These are phyloP conservation scores for Ettlia oleoabundans DNA, from an alignment of 139 green algal genomes.

Conservation along the genomic window DNA sequence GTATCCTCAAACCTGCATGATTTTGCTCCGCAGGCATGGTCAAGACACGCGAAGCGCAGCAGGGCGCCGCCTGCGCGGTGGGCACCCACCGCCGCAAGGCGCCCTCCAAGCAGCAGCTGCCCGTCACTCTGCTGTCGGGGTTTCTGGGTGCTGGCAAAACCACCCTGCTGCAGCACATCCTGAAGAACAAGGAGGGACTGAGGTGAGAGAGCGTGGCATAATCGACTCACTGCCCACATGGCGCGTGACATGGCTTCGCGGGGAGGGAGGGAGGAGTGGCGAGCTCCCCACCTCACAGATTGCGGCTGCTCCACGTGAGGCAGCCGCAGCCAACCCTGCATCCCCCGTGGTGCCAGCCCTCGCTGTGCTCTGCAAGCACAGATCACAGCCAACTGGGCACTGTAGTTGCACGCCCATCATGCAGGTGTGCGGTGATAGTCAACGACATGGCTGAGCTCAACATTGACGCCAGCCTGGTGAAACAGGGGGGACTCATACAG, in stretches of 20 bases:
- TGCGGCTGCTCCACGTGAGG: not conserved
- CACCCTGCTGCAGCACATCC: slow-evolving; percentile 78
- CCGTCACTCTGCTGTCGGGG: slow-evolving; percentile 75
- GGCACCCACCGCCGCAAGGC: not conserved
- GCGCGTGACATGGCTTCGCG: too few species aligned
- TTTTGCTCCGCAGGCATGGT: too few species aligned
- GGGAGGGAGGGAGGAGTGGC: too few species aligned
- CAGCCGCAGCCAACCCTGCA: not conserved
- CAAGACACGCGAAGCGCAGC: not conserved
- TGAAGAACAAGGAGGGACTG: slow-evolving; percentile 51
- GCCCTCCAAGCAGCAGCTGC: slow-evolving; percentile 45
- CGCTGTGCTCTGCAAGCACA: not conserved
- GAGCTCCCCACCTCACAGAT: too few species aligned
- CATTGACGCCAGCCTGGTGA: slow-evolving; percentile 80
- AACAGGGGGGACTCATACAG: slow-evolving; percentile 40
- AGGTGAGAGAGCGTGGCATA: too few species aligned
- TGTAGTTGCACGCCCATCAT: too few species aligned
- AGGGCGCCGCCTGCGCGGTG: not conserved
- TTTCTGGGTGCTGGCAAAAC: slow-evolving; percentile 88
- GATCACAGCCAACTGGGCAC: not conserved
- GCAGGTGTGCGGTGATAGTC: slow-evolving; percentile 74
- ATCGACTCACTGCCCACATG: too few species aligned
- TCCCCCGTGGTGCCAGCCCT: not conserved
- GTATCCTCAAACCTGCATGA: too few species aligned
- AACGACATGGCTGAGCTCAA: slow-evolving; percentile 89